Percentiles rank a stretch among this genome's conserved stretches.
Conservation (phyloP, 2,329 filamentous ascomycete species). For the Didymella lethalis region DNA sequence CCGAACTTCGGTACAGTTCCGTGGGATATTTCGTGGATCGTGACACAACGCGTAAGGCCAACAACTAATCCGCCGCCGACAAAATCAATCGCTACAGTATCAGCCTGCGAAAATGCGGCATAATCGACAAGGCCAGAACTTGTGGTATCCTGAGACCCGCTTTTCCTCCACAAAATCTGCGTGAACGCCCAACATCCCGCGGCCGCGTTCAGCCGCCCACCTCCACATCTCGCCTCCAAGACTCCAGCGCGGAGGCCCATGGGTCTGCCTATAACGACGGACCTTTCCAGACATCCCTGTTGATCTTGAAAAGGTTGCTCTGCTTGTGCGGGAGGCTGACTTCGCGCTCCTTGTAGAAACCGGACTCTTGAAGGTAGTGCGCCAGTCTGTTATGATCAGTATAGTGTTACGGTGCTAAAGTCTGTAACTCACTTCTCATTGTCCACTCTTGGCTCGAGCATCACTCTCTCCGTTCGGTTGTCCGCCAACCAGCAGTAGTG, state of each 20-base stretch:
- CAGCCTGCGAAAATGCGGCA: conserved; percentile 3
- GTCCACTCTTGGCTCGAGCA: conserved; percentile 89
- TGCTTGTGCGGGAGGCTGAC: conserved; percentile 92
- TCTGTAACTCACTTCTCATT: conserved; percentile 76
- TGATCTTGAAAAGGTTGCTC: conserved; percentile 81
- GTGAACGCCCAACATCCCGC: conserved; percentile 27
- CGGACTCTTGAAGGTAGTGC: conserved; percentile 72
- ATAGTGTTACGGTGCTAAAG: neutral
- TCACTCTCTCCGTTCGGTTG: conserved; percentile 79
- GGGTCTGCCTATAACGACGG: conserved; percentile 35
- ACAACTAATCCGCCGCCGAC: conserved; percentile 14
- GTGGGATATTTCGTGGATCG: conserved; percentile 8
- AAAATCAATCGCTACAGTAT: conserved; percentile 1
- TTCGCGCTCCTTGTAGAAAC: conserved; percentile 88
- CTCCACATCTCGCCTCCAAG: conserved; percentile 14
- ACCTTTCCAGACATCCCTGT: conserved; percentile 74
- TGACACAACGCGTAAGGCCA: conserved; percentile 7
- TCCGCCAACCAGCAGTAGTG: conserved; percentile 85
- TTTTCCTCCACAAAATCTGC: conserved; percentile 31
- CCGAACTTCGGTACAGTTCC: conserved; percentile 20
- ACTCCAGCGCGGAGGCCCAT: conserved; percentile 17
- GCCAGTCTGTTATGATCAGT: conserved; percentile 64
- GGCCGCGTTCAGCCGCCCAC: conserved; percentile 13
- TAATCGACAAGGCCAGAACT: conserved; percentile 23
- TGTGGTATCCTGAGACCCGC: conserved; percentile 29